Evolutionary conservation across 2,329 filamentous ascomycete species (phyloP).

Genomic region (Bipolaris victoriae): DNA sequence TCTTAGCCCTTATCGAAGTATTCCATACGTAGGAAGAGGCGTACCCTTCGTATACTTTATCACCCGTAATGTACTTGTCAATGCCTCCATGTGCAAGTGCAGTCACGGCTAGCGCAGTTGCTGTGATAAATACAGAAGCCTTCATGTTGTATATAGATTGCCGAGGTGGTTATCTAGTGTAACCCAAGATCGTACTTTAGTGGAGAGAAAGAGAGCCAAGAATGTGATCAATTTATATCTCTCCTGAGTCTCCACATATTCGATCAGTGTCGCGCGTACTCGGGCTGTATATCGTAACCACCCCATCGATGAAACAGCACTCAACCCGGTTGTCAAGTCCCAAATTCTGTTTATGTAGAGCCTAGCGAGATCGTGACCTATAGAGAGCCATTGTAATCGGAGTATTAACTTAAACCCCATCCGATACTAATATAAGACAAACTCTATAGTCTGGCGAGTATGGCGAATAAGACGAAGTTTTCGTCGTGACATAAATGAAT

Average conservation of each 20-base stretch:
- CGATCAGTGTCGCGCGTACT: slow-evolving; percentile 12
- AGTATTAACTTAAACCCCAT: slow-evolving; percentile 4
- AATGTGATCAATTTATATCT: slow-evolving; percentile 15
- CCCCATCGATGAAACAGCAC: slow-evolving; percentile 6
- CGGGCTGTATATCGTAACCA: slow-evolving; percentile 15
- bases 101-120: slow-evolving; percentile 27
- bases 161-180: background rate
- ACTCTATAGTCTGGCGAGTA: slow-evolving; percentile 17
- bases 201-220: slow-evolving; percentile 2
- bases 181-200: background rate
- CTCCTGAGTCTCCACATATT: background rate
- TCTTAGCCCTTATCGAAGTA: background rate
- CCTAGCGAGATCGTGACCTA: slow-evolving; percentile 20
- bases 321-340: slow-evolving; percentile 1
- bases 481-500: slow-evolving; percentile 29
- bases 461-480: background rate
- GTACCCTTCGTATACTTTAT: slow-evolving; percentile 35
- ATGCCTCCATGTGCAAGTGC: slow-evolving; percentile 38
- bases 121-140: slow-evolving; percentile 22
- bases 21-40: background rate
- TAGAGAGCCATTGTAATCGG: slow-evolving; percentile 19
- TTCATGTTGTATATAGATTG: slow-evolving; percentile 29
- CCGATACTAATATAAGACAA: slow-evolving; percentile 1
- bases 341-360: slow-evolving; percentile 11
- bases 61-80: slow-evolving; percentile 33